Evolutionary conservation across 1,284 basidiomycete species (phyloP), one percentile per base, ranked within the genome.

Genomic region (Ustilago vetiveriae): DNA sequence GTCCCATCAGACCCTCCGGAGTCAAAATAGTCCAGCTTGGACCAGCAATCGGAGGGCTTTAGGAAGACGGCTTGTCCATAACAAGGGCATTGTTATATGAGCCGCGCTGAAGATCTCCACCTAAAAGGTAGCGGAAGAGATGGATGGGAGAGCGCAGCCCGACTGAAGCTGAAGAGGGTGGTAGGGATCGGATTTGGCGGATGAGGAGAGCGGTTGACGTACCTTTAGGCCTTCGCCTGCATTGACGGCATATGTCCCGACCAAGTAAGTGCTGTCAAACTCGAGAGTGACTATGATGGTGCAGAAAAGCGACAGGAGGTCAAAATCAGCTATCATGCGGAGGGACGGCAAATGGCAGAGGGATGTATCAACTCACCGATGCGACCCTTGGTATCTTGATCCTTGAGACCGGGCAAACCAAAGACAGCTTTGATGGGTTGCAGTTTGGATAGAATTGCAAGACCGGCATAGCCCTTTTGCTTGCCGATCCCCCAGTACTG

Each of bases 201-300:
- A 19, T 3, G n/a, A 6, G 22, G n/a, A 16, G 1, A n/a, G 4
- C 41, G 8, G 2, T 27, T 4, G 22, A 70, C 72, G 23, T 54
- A 90, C 91, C 87, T 93, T 92, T 40, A 94, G 84, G 3, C 86
- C 85, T 55, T 87, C 84, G 8, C 92, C 92, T 0, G 92, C 91
- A 74, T 94, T 94, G n/a, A 90, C 88, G 22, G 91, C 90, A 67
- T 94, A 94, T 2, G 92, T 94, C 10, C 88, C 90, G 36, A 94
- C 84, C 8, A 94, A 67, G 68, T 88, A 92, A 51, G 84, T 87
- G 37, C 85, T 86, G 41, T 87, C 86, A 70, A 91, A 94, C 78
- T 94, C 92, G 23, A 92, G 83, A 1, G 90, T 92, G 32, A 92
- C 82, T 50, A 91, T 88, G n/a, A 16, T 21, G 27, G 16, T 10